Evolutionary conservation across 163 green algal species (phyloP).

Genomic region (Prototheca stagnorum): DNA sequence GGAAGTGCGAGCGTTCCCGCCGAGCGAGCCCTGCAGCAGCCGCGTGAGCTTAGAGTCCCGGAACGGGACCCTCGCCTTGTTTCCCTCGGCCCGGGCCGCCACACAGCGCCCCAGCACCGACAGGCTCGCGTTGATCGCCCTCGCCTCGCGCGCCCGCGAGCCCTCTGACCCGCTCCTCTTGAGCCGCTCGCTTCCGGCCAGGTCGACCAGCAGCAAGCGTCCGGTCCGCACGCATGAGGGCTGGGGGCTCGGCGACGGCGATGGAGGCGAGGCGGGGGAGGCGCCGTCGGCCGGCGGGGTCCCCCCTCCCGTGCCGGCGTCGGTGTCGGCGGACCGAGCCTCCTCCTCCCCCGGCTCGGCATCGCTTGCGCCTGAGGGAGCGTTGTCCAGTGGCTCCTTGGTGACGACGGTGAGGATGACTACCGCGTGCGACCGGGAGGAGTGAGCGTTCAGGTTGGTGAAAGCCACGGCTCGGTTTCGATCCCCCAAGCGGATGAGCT

Average conservation of each 20-base stretch:
- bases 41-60: constrained; percentile 69
- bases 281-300: too few species aligned
- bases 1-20: constrained; percentile 47
- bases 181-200: constrained; percentile 65
- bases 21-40: constrained; percentile 58
- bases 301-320: too few species aligned
- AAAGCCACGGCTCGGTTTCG: constrained; percentile 70
- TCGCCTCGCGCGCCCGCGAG: constrained; percentile 52
- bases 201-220: constrained; percentile 70
- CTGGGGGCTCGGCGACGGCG: not conserved
- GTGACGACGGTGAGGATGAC: constrained; percentile 75
- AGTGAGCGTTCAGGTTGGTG: constrained; percentile 71
- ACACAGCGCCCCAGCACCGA: constrained; percentile 73
- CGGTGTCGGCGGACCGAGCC: too few species aligned
- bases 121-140: constrained; percentile 69
- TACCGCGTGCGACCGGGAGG: constrained; percentile 59
- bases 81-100: constrained; percentile 47
- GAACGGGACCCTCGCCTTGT: constrained; percentile 51
- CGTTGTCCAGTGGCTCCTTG: constrained; percentile 11
- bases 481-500: constrained; percentile 57
- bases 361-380: too few species aligned
- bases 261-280: not conserved
- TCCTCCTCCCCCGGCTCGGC: too few species aligned
- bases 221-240: constrained; percentile 31
- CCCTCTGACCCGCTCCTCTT: constrained; percentile 50